Evolutionary conservation across 768 basidiomycete species (phyloP), one percentile per base, ranked within the genome.

Genomic region (Boletus subcaerulescens): DNA sequence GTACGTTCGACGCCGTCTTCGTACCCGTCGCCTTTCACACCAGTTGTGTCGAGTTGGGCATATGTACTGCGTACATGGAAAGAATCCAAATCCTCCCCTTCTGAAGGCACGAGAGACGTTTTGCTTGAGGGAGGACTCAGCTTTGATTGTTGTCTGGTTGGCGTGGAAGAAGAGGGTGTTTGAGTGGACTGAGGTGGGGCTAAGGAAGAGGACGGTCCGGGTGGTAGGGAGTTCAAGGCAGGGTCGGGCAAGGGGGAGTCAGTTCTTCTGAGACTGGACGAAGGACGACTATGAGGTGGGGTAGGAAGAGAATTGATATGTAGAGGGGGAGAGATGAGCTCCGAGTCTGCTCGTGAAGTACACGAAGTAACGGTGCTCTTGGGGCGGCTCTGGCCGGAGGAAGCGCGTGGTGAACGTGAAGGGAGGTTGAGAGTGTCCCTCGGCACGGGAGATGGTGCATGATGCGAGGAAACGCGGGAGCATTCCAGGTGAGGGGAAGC

Each of bases 1-100:
- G 95, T 98, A 36, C 93, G 85, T 73, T 98, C 96, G 8, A 96
- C 80, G 36, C 96, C 96, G 60, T 96, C 93, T 62, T 93, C 90
- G 71, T 86, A 92, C 0, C 96, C 96, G 66, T 98, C 96, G 3
- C 95, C 94, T 65, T 84, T 89, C 36, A 98, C 95, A n/a, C 96
- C 96, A 41, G 81, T 81, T 11, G 81, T 74, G 46, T 98, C 93
- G n/a, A 98, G 79, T 58, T 90, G 82, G 0, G 94, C 96, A 67
- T 98, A 95, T 1, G 91, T 92, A 56, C 80, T 86, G 39, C 92
- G 82, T 8, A 95, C 88, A 69, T 91, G 86, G 62, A 89, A 89
- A 8, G 87, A 81, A 66, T 93, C 91, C 52, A 83, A 66, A 62
- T 93, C 91, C 69, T 93, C 91, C 26, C 87, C 87, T 60, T 86